Evolutionary conservation across 208 protist species (phyloP), one percentile per base, ranked within the genome.

Genomic region (Plasmodiophora brassicae): DNA sequence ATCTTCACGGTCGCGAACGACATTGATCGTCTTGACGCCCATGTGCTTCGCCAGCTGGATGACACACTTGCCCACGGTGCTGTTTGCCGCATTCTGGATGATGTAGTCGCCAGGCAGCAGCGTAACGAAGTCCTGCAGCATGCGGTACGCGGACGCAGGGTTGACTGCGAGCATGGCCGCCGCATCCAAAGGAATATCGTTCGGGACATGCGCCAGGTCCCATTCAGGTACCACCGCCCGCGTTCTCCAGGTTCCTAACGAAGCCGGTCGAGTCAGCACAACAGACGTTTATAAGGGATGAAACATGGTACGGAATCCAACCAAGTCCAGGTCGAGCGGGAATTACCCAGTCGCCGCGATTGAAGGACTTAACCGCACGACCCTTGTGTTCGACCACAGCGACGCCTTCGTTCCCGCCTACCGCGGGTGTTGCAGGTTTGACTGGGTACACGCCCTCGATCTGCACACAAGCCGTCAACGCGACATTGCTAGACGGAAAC

Each of bases 141-240:
- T 91, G 85, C 97, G 93, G 87, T 97, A 96, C 10, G 97, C 97
- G 14, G 97, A 98, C 90, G 96, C 95, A 50, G 94, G 93, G 86
- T 98, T 98, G 36, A 98, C 95, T 0, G 95, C 96, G 10, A 99
- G 92, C 0, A 94, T 93, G 57, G 96, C 92, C 28, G 97, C 93
- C 91, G 96, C 96, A 89, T 98, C 96, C 0, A 91, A 45, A 87
- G 92, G 89, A 1, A 98, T 94, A 83, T 97, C 95, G 0, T 96
- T 92, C 50, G 95, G 88, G n/a, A 92, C 85, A 32, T 72, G 86
- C 36, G 90, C 20, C 0, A 94, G 46, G 25, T 93, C 41, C 43
- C 46, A 50, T 35, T 60, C 45, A 25, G 10, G 28, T 41, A 60
- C 84, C 0, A 94, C 85, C 43, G 85, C 91, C 41, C 92, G 71